A percentile compares a stretch with the other conserved stretches of the same genome.
phyloP scores from a whole-genome alignment of 257 asterid genomes.

The Solanum paucissectum region DNA sequence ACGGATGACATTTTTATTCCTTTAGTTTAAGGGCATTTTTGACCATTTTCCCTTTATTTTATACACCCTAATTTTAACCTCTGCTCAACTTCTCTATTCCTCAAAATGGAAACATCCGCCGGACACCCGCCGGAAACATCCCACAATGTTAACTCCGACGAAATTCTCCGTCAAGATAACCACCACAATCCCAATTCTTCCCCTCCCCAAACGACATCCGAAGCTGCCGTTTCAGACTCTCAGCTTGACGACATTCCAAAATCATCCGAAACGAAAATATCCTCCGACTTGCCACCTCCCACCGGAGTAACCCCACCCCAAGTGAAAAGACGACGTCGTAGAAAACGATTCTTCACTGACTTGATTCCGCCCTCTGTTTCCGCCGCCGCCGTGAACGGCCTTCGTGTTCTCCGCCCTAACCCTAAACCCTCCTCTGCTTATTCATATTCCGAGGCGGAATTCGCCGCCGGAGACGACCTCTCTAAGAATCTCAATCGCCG shows the following conservation, averaged over 20 bases:
- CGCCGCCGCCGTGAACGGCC: slow-evolving; percentile 42
- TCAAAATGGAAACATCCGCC: slow-evolving; percentile 37
- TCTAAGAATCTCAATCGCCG: slow-evolving; percentile 36
- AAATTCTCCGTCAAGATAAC: slow-evolving; percentile 1
- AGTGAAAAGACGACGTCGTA: slow-evolving; percentile 74
- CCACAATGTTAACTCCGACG: not conserved
- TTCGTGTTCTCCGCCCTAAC: slow-evolving; percentile 76
- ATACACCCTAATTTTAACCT: not conserved
- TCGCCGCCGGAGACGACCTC: slow-evolving; percentile 18
- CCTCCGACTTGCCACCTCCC: slow-evolving; percentile 18
- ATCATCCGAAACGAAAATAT: not conserved
- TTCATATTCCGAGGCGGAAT: slow-evolving; percentile 27
- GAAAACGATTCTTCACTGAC: slow-evolving; percentile 80
- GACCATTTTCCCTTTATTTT: too few species aligned
- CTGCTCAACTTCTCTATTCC: not conserved
- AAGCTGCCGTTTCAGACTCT: slow-evolving; percentile 7
- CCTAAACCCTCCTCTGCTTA: slow-evolving; percentile 45
- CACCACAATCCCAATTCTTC: not conserved
- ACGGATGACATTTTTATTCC: too few species aligned
- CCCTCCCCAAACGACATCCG: slow-evolving; percentile 10
- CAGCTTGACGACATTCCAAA: not conserved
- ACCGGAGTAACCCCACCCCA: slow-evolving; percentile 29
- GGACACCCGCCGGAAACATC: slow-evolving; percentile 21
- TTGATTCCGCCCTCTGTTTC: slow-evolving; percentile 58
- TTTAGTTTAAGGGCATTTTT: too few species aligned